Percentiles rank a stretch among this genome's conserved stretches.
Evolutionary conservation across 1,284 basidiomycete genomes (phyloP).

Genomic region (Amylostereum areolatum): DNA sequence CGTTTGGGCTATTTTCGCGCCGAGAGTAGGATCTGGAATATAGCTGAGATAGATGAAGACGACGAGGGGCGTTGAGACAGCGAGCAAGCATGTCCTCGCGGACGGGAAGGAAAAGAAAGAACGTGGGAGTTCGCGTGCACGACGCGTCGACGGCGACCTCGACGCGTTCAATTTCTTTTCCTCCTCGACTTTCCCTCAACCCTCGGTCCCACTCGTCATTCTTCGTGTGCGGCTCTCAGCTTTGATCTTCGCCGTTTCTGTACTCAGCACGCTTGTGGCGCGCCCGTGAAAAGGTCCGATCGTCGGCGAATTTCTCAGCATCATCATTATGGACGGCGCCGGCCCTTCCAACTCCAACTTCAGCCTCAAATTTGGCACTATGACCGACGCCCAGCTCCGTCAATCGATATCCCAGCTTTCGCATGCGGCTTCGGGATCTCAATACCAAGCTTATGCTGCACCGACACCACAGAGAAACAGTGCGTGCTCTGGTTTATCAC

Average conservation of each 20-base stretch:
- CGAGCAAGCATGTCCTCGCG: slow-evolving; percentile 4
- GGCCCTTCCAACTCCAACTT: neutral
- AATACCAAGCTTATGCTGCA: slow-evolving; percentile 36
- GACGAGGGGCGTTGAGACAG: neutral
- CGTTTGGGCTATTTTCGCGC: slow-evolving; percentile 21
- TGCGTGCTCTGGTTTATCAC: neutral
- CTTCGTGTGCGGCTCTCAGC: slow-evolving; percentile 3
- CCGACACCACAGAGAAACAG: slow-evolving; percentile 12
- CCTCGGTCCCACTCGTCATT: slow-evolving; percentile 8
- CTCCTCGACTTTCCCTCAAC: neutral
- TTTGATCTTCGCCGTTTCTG: neutral
- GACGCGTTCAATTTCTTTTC: neutral
- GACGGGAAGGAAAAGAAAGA: neutral
- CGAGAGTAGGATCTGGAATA: slow-evolving; percentile 1
- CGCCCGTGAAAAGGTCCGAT: slow-evolving; percentile 5
- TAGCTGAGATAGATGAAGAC: neutral
- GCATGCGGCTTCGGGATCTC: slow-evolving; percentile 32
- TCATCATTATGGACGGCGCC: slow-evolving; percentile 1
- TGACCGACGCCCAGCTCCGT: slow-evolving; percentile 52
- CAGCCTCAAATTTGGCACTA: slow-evolving; percentile 24
- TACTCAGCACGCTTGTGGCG: neutral
- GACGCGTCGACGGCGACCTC: neutral
- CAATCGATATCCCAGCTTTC: slow-evolving; percentile 52
- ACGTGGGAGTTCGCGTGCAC: neutral
- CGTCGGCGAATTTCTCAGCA: neutral